Evolutionary conservation across 352 stramenopile genomes (phyloP).

Genomic region (Phytophthora ramorum): DNA sequence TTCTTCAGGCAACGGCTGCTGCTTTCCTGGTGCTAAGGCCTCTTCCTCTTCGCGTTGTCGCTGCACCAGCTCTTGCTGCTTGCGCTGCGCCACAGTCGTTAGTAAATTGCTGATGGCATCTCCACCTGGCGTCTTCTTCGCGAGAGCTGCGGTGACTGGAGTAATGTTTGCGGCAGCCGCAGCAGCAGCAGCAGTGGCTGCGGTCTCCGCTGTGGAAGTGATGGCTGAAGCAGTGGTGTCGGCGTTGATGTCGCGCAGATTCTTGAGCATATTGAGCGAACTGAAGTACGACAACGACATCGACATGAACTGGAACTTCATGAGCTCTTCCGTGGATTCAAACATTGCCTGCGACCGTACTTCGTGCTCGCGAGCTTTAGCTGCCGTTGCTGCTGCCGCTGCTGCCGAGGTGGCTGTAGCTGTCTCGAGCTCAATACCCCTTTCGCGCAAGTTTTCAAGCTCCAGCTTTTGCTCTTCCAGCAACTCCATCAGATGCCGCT

Average conservation of each 20-base stretch:
- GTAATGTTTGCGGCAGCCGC: conserved; percentile 91
- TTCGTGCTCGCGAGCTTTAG: conserved; percentile 93
- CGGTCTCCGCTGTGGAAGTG: conserved; percentile 88
- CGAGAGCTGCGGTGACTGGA: conserved; percentile 33
- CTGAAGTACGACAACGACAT: conserved; percentile 96
- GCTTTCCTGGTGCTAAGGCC: conserved; percentile 49
- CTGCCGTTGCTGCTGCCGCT: conserved; percentile 89
- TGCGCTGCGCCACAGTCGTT: conserved; percentile 65
- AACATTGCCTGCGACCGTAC: conserved; percentile 92
- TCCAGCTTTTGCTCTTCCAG: conserved; percentile 95
- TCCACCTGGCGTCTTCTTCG: conserved; percentile 68
- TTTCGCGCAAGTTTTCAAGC: conserved; percentile 91
- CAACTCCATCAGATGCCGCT: conserved; percentile 94
- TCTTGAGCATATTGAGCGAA: conserved; percentile 95
- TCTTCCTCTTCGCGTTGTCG: conserved; percentile 69
- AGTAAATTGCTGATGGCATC: conserved; percentile 74
- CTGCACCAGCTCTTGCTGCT: conserved; percentile 75
- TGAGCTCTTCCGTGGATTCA: conserved; percentile 93
- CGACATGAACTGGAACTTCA: conserved; percentile 98
- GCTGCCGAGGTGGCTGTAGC: conserved; percentile 92
- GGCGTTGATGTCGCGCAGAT: conserved; percentile 93
- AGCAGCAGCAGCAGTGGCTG: conserved; percentile 84
- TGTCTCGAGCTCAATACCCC: conserved; percentile 92
- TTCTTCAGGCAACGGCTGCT: conserved; percentile 74
- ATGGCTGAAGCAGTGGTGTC: conserved; percentile 92